A percentile compares a stretch with the other conserved stretches of the same genome.
These are phyloP conservation scores for Neocucurbitaria cava DNA, from an alignment of 2,329 filamentous ascomycete genomes.

Conservation along the genomic window DNA sequence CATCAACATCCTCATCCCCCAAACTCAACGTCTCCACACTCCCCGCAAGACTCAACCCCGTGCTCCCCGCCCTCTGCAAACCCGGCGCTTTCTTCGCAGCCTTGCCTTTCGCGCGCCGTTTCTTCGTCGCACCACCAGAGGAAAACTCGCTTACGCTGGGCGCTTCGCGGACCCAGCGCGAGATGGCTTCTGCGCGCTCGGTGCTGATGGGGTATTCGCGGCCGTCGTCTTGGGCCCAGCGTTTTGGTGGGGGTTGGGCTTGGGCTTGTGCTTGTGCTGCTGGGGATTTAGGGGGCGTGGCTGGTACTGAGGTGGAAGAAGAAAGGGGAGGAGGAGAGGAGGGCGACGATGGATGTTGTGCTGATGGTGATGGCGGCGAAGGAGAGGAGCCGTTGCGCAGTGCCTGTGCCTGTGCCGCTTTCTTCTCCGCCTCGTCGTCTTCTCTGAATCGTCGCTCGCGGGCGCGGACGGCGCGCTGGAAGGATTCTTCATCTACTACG, in stretches of 20 bases:
- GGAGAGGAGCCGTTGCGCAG: no score
- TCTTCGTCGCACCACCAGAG: slow-evolving; percentile 48
- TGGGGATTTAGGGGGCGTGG: neutral
- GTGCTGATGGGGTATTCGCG: slow-evolving; percentile 74
- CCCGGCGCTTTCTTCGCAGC: slow-evolving; percentile 10
- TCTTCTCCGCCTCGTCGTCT: slow-evolving; percentile 59
- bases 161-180: slow-evolving; percentile 69
- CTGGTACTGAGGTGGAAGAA: neutral
- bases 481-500: slow-evolving; percentile 70
- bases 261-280: no score
- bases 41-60: slow-evolving; percentile 20
- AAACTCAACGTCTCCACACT: slow-evolving; percentile 29
- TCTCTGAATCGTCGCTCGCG: slow-evolving; percentile 64
- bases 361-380: no score
- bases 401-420: no score
- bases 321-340: neutral
- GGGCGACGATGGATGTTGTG: no score
- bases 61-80: neutral
- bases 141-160: slow-evolving; percentile 47
- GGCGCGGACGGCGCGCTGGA: slow-evolving; percentile 68
- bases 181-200: slow-evolving; percentile 72
- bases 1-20: slow-evolving; percentile 24
- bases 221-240: slow-evolving; percentile 70
- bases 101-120: slow-evolving; percentile 40
- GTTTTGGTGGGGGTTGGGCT: slow-evolving; percentile 49